A percentile compares a stretch with the other conserved stretches of the same genome.
These are phyloP conservation scores for Halenospora varia DNA, from an alignment of 495 filamentous ascomycete genomes.

Conservation along the genomic window DNA sequence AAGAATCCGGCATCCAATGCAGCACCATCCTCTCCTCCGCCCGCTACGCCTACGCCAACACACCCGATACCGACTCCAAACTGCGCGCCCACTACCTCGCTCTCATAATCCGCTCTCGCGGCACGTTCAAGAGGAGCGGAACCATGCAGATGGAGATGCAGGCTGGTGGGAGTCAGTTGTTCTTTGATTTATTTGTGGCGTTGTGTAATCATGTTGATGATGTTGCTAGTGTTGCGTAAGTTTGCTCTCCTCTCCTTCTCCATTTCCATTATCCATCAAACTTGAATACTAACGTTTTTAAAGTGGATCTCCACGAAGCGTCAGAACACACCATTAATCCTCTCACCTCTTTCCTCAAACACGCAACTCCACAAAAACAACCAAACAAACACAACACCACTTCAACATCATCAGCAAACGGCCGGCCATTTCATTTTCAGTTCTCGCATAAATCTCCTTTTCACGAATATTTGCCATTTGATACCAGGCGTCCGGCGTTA, in stretches of 20 bases:
- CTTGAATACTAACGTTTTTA: neutral
- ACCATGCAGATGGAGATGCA: conserved; percentile 99
- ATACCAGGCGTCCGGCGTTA: conserved; percentile 6
- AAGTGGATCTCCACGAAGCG: conserved; percentile 24
- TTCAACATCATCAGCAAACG: too few species aligned
- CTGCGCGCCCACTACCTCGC: conserved; percentile 89
- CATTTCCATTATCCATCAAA: too few species aligned
- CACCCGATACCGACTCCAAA: conserved; percentile 82
- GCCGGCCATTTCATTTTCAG: too few species aligned
- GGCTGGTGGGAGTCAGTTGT: conserved; percentile 79
- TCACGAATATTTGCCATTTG: neutral
- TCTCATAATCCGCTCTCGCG: conserved; percentile 78
- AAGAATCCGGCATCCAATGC: conserved; percentile 61
- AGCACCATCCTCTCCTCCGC: conserved; percentile 80
- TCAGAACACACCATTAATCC: conserved; percentile 23
- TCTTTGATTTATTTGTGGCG: conserved; percentile 96
- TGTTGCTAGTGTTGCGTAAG: conserved; percentile 39
- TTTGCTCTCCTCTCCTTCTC: conserved; percentile 1
- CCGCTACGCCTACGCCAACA: conserved; percentile 83
- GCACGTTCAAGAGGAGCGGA: conserved; percentile 87
- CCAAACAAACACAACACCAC: too few species aligned
- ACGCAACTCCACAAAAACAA: neutral
- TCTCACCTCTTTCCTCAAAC: conserved; percentile 3
- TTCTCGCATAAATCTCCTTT: neutral
- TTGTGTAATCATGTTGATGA: conserved; percentile 97